Conservation (phyloP, 2,329 filamentous ascomycete genomes). For the Furcasterigmium sp. region DNA sequence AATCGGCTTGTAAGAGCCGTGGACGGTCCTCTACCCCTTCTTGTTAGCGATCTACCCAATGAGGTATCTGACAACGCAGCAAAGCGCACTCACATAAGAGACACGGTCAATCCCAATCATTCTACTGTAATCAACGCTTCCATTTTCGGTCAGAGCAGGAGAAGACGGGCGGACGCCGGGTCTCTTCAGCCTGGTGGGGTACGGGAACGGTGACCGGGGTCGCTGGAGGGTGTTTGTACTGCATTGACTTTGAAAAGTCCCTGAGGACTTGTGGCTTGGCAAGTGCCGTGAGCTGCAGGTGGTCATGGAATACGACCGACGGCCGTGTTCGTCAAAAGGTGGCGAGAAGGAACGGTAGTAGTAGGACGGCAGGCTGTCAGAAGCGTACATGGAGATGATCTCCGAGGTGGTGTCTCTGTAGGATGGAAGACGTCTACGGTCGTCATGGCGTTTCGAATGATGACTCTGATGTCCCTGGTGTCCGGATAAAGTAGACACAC, state of each 20-base stretch:
- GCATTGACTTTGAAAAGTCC: constrained; percentile 41
- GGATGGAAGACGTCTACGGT: constrained; percentile 39
- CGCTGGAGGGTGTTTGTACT: constrained; percentile 39
- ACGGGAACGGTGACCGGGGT: constrained; percentile 54
- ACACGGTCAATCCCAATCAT: constrained; percentile 45
- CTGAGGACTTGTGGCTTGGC: constrained; percentile 41
- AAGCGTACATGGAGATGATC: constrained; percentile 50
- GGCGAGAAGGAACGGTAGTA: constrained; percentile 35
- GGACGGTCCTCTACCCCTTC: constrained; percentile 35
- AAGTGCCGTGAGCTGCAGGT: constrained; percentile 41
- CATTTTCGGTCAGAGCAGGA: constrained; percentile 42
- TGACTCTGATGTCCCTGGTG: constrained; percentile 24
- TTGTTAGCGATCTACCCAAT: constrained; percentile 5
- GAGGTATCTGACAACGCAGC: constrained; percentile 4
- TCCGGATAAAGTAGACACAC: constrained; percentile 18
- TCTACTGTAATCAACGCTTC: constrained; percentile 41
- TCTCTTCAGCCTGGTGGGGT: constrained; percentile 51
- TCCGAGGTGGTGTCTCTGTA: constrained; percentile 49
- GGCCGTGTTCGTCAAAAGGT: constrained; percentile 34
- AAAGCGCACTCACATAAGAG: constrained; percentile 33
- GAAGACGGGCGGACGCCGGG: constrained; percentile 45
- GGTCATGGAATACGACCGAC: constrained; percentile 50
- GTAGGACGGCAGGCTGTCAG: constrained; percentile 38
- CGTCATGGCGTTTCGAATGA: constrained; percentile 30
- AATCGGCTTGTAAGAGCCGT: constrained; percentile 34